Evolutionary conservation across 1,284 basidiomycete genomes (phyloP), one percentile per base, ranked within the genome.

Genomic region (Afroboletus lepidellus): DNA sequence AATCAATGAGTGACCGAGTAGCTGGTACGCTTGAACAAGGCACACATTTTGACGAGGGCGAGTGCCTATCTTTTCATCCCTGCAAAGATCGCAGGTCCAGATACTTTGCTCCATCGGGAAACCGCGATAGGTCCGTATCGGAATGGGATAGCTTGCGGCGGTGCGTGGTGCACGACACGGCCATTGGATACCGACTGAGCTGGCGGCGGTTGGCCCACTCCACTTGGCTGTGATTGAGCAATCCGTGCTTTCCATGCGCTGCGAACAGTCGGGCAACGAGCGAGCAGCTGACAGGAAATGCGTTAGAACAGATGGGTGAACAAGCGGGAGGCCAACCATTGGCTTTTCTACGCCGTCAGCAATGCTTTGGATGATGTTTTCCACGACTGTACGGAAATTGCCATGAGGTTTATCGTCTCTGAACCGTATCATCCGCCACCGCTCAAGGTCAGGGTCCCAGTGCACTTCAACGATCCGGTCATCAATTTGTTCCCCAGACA

Each of bases 381-480:
- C 82, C 41, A 97, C 92, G 49, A 93, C 85, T 36, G 72, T 79
- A 53, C 79, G 81, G 70, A 92, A 92, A 71, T 98, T 98, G 27
- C 90, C 94, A 59, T 93, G 74, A 4, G 83, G 87, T 69, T 98
- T 98, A 72, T 98, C 94, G 64, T 95, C 85, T 60, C 95, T 74
- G 69, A 95, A 94, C 36, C 95, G 83, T 81, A 97, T 84, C 80
- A 93, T 85, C 49, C 84, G 84, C 94, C 94, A 98, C 46, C 79
- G 80, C 38, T 80, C 79, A 16, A 72, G 59, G 8, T 70, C 66
- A 8, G 77, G 57, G 62, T 96, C 89, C 96, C 97, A 99, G 53
- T 85, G 83, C 21, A 95, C 94, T 69, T 99, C 97, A 25, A 98
- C 90, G 45, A 99, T 83, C 8, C 95, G 83, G 66, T 98, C 94